Conservation (phyloP, 371 early-diverging fungal species). For the Entomophthora muscae region DNA sequence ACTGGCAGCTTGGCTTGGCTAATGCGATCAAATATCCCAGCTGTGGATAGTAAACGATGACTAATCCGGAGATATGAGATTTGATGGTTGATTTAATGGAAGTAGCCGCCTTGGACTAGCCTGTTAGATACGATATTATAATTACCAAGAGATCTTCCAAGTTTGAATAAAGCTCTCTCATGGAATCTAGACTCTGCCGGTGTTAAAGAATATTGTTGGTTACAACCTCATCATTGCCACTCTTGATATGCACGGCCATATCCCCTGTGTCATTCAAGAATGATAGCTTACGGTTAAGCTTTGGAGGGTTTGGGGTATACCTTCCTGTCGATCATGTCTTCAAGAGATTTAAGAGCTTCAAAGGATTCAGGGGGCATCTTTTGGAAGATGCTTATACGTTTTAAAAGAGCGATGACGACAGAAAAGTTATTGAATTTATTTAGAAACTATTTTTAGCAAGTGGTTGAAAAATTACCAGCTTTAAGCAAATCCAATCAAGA, state of each 20-base stretch:
- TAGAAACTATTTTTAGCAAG: not conserved
- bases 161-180: not conserved
- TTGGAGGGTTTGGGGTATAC: too few species aligned
- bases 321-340: not conserved
- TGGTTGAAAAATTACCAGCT: not conserved
- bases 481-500: conserved; percentile 1
- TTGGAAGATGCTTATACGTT: not conserved
- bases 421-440: not conserved
- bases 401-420: not conserved
- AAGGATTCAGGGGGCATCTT: not conserved
- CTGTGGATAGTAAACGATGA: conserved; percentile 9
- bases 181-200: conserved; percentile 2
- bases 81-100: not conserved
- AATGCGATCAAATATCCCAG: conserved; percentile 1
- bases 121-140: not conserved
- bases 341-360: not conserved
- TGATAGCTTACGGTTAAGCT: too few species aligned
- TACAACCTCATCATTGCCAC: not conserved
- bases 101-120: not conserved
- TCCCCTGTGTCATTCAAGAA: not conserved
- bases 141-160: conserved; percentile 4
- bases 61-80: not conserved
- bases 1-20: not conserved
- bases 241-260: not conserved
- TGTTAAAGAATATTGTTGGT: not conserved